phyloP scores from a whole-genome alignment of 768 basidiomycete genomes.

The Leccinum truebloodii region DNA sequence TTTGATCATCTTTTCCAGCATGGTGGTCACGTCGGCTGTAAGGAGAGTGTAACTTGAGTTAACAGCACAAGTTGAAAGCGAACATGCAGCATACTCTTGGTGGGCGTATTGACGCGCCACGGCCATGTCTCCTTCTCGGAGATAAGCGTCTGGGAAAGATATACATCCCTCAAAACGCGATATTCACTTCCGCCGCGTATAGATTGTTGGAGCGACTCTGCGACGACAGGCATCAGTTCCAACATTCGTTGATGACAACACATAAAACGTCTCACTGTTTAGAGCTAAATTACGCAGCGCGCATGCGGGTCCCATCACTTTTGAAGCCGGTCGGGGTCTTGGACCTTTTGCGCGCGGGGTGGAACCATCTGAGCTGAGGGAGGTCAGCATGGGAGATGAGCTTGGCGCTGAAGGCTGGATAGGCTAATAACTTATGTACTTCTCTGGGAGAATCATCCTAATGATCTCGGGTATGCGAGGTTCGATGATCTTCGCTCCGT shows the following conservation, averaged over 20 bases:
- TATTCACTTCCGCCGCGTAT: background rate
- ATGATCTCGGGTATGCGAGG: background rate
- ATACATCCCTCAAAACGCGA: background rate
- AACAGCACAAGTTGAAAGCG: background rate
- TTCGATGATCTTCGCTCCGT: background rate
- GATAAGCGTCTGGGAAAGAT: background rate
- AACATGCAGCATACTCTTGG: background rate
- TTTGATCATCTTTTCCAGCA: constrained; percentile 24
- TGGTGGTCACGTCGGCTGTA: constrained; percentile 17
- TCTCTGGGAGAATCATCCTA: background rate
- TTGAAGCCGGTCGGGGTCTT: constrained; percentile 11
- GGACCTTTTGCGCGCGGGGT: background rate
- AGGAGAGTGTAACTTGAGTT: background rate
- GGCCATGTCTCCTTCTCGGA: background rate
- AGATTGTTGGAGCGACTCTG: background rate
- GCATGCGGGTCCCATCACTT: constrained; percentile 28
- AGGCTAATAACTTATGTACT: constrained; percentile 1
- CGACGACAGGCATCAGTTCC: background rate
- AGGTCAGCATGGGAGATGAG: background rate
- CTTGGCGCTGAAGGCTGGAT: background rate
- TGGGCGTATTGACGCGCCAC: background rate
- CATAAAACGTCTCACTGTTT: constrained; percentile 7
- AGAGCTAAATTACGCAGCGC: constrained; percentile 24
- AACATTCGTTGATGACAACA: background rate
- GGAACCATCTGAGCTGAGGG: background rate